These are phyloP conservation scores for Lodderomyces parapsilosis DNA, from an alignment of 1,139 yeast species.

Conservation along the genomic window DNA sequence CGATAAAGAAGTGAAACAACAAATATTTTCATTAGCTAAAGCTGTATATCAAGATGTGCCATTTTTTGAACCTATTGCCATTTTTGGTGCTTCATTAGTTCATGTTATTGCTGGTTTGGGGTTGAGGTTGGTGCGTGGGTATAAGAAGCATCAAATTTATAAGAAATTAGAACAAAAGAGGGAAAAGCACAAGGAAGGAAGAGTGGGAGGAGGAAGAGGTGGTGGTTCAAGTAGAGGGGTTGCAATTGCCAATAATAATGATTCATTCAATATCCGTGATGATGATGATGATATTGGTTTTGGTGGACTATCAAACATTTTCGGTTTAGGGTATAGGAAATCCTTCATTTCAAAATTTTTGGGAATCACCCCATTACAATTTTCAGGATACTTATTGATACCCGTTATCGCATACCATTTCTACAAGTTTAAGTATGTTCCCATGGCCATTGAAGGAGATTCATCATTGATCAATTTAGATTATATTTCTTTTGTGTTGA, in stretches of 20 bases:
- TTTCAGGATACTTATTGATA: slow-evolving; percentile 57
- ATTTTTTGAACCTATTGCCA: slow-evolving; percentile 45
- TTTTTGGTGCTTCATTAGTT: slow-evolving; percentile 44
- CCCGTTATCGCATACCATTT: slow-evolving; percentile 50
- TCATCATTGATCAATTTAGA: slow-evolving; percentile 55
- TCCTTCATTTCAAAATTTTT: slow-evolving; percentile 43
- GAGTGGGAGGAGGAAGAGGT: no score
- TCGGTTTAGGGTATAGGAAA: slow-evolving; percentile 54
- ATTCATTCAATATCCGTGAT: slow-evolving; percentile 11
- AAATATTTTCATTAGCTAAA: slow-evolving; percentile 59
- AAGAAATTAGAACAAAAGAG: not conserved
- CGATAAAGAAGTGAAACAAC: slow-evolving; percentile 42
- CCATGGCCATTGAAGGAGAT: slow-evolving; percentile 61
- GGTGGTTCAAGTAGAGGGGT: no score
- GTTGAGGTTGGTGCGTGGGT: slow-evolving; percentile 35
- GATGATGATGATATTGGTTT: slow-evolving; percentile 49
- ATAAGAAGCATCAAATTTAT: slow-evolving; percentile 8
- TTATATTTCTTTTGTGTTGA: slow-evolving; percentile 48
- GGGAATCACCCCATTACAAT: slow-evolving; percentile 47
- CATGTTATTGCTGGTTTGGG: slow-evolving; percentile 59
- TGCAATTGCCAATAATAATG: slow-evolving; percentile 10
- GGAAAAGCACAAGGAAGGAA: not conserved
- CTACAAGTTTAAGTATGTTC: slow-evolving; percentile 47
- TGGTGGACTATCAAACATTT: slow-evolving; percentile 54
- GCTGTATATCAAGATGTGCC: slow-evolving; percentile 57